phyloP scores from a whole-genome alignment of 306 rosid genomes.

The Spatholobus suberectus region DNA sequence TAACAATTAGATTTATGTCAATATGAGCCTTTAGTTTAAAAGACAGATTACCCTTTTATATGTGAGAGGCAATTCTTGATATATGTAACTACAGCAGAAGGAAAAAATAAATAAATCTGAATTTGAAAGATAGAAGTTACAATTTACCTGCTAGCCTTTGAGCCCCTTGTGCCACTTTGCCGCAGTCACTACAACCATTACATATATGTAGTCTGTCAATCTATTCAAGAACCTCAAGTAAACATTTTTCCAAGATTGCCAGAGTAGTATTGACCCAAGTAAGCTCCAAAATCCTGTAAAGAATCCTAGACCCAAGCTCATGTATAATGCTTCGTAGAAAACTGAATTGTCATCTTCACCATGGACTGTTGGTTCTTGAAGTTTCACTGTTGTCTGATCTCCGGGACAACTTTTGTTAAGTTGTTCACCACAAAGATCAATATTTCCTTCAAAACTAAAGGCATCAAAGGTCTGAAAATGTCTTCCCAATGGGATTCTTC shows the following conservation, averaged over 20 bases:
- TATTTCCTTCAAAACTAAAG: conserved; percentile 25
- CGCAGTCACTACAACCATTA: neutral
- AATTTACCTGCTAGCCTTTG: neutral
- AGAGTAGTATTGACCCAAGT: neutral
- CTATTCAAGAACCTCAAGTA: neutral
- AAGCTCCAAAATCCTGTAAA: conserved; percentile 21
- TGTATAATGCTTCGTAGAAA: conserved; percentile 25
- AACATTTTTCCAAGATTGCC: conserved; percentile 15
- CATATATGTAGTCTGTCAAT: neutral
- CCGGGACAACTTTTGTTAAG: neutral
- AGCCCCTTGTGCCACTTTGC: neutral
- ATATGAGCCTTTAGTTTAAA: neutral
- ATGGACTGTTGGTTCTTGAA: too few species aligned
- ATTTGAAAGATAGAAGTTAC: neutral
- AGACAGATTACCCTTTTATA: neutral
- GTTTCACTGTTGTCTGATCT: neutral
- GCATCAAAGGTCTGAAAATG: neutral
- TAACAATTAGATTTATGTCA: too few species aligned
- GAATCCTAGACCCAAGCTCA: conserved; percentile 18
- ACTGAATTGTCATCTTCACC: neutral
- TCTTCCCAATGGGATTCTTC: neutral
- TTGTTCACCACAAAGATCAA: conserved; percentile 9
- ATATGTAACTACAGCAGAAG: neutral
- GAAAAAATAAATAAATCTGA: neutral
- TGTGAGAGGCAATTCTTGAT: neutral